Conservation (phyloP, 2,329 filamentous ascomycete genomes). For the Talaromyces marneffei region DNA sequence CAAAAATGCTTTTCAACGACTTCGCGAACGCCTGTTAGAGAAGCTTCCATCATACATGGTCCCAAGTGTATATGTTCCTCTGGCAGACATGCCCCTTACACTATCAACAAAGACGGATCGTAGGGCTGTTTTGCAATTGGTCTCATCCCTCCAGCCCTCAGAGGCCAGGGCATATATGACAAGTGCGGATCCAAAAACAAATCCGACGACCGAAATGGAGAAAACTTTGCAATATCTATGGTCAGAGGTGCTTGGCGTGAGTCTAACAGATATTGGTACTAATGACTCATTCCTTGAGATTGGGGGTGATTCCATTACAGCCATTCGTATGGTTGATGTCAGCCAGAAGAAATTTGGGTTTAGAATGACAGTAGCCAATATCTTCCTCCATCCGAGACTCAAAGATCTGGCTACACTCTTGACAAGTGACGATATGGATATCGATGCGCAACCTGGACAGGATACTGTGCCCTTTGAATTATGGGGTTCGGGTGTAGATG, state of each 20-base stretch:
- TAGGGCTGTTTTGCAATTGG: not conserved
- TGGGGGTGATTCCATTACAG: conserved; percentile 21
- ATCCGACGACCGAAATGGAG: not conserved
- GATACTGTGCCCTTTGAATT: not conserved
- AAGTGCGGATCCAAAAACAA: not conserved
- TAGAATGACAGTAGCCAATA: not conserved
- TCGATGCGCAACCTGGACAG: not conserved
- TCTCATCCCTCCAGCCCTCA: not conserved
- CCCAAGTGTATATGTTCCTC: not conserved
- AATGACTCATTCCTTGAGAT: conserved; percentile 26
- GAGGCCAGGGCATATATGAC: not conserved
- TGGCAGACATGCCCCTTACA: not conserved
- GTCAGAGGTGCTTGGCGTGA: not conserved
- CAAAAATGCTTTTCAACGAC: not conserved
- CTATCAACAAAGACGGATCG: not conserved
- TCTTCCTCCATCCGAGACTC: not conserved
- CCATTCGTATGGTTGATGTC: conserved; percentile 12
- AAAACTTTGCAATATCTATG: not conserved
- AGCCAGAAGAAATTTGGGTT: not conserved
- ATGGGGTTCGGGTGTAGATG: not conserved
- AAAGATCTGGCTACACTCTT: not conserved
- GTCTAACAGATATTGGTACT: not conserved
- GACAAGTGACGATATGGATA: not conserved
- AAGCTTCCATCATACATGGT: not conserved
- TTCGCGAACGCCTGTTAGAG: not conserved